Evolutionary conservation across 352 stramenopile species (phyloP), one percentile per base, ranked within the genome.

Genomic region (Pythium sukuiense): DNA sequence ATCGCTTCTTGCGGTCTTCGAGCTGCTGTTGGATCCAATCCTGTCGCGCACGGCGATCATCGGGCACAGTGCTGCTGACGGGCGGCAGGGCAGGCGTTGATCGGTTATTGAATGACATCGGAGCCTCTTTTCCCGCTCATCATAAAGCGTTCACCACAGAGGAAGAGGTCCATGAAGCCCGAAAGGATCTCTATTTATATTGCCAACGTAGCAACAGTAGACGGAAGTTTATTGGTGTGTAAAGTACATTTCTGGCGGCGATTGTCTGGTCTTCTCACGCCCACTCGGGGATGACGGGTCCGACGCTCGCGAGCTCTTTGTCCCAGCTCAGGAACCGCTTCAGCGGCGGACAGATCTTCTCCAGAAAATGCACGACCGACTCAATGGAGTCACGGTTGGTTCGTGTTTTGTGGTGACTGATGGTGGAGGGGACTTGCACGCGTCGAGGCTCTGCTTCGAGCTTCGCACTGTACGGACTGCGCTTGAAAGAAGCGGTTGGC

Each of bases 11-110:
- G 2, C 81, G 73, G 43, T 84, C 70, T 5, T 79, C 48, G 7
- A 85, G 69, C 66, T 88, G 76, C 32, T 80, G 67, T 9, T 67
- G 66, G 41, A 90, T 61, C 79, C 81, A 90, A 9, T 65, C 72
- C 16, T 86, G 73, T 7, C 83, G 76, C 41, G 74, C 62, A 0
- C 54, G 41, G n/a, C 54, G 61, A 32, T 68, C 54, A 1, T 63
- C 61, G 26, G 29, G 18, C 29, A 27, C 11, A 16, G 52, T 26
- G 24, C 37, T 27, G 1, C 18, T 8, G 18, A 61, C 60, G 20
- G 35, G 37, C 29, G 60, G 60, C 4, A 67, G 50, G 27, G 33
- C 16, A 11, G 41, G 24, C 50, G 35, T 14, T 35, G 27, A n/a
- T 39, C 16, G 60, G 60, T 61, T 61, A 52, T 55, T 55, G 18